Evolutionary conservation across 768 basidiomycete genomes (phyloP).

Genomic region (Tylopilus subfusipes): DNA sequence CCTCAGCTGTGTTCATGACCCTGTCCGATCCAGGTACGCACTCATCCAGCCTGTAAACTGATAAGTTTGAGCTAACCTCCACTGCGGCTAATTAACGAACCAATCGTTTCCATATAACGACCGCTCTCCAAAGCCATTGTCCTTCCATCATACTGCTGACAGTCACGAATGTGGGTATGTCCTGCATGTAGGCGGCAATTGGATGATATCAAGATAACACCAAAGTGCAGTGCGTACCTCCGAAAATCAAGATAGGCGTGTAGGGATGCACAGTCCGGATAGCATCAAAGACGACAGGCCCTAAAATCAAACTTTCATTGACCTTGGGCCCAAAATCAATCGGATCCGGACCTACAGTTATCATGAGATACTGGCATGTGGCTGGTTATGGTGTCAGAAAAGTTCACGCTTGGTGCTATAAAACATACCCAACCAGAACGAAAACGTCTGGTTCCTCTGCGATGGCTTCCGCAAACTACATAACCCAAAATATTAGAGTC

Average conservation of each 20-base stretch:
- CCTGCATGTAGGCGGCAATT: constrained; percentile 33
- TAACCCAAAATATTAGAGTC: neutral
- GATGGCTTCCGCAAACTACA: constrained; percentile 74
- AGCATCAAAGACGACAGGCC: constrained; percentile 69
- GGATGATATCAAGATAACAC: neutral
- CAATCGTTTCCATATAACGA: constrained; percentile 90
- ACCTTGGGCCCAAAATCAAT: neutral
- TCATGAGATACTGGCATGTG: constrained; percentile 81
- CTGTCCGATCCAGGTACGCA: constrained; percentile 25
- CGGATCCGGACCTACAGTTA: constrained; percentile 45
- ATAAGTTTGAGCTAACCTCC: neutral
- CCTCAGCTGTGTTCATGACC: neutral
- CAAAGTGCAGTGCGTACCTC: constrained; percentile 40
- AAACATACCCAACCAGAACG: constrained; percentile 58
- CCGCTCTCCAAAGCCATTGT: constrained; percentile 65
- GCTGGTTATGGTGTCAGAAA: constrained; percentile 33
- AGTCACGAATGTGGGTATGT: constrained; percentile 42
- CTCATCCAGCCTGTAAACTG: constrained; percentile 54
- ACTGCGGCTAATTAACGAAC: constrained; percentile 34
- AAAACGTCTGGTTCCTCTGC: constrained; percentile 81
- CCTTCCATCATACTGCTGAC: constrained; percentile 24
- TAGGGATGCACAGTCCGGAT: constrained; percentile 66
- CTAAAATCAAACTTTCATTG: constrained; percentile 32
- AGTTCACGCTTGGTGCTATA: neutral
- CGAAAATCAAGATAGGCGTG: constrained; percentile 83